Evolutionary conservation across 257 asterid genomes (phyloP).

Genomic region (Petunia axillaris): DNA sequence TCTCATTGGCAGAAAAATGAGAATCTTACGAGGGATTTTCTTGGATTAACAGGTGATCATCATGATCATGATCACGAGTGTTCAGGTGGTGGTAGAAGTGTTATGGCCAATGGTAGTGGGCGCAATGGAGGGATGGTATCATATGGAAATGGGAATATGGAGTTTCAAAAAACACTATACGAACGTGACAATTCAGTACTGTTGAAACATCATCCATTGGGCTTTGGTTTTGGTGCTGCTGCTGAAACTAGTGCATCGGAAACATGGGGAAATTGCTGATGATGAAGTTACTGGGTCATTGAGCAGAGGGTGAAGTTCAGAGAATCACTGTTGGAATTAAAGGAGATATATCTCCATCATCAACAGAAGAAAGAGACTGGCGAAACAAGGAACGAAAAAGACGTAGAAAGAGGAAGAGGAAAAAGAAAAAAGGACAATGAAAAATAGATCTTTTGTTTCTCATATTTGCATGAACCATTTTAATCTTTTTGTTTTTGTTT

Average conservation of each 20-base stretch:
- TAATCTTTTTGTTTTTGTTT: neutral
- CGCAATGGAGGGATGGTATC: neutral
- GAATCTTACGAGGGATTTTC: slow-evolving; percentile 70
- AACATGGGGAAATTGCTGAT: slow-evolving; percentile 66
- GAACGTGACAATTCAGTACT: slow-evolving; percentile 46
- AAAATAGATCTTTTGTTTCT: neutral
- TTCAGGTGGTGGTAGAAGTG: slow-evolving; percentile 13
- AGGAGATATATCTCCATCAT: neutral
- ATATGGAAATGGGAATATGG: neutral
- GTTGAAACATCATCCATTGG: slow-evolving; percentile 49
- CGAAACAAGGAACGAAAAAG: neutral
- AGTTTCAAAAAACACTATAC: slow-evolving; percentile 27
- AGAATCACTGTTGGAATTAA: slow-evolving; percentile 15
- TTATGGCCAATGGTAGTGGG: slow-evolving; percentile 23
- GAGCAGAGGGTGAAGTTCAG: neutral
- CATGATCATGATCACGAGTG: slow-evolving; percentile 5
- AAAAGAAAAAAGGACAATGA: neutral
- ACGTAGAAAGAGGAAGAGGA: neutral
- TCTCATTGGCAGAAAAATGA: slow-evolving; percentile 64
- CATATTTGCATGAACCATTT: slow-evolving; percentile 11
- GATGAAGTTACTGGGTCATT: neutral
- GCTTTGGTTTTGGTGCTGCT: slow-evolving; percentile 51
- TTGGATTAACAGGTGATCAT: slow-evolving; percentile 66
- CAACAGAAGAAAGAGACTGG: slow-evolving; percentile 12
- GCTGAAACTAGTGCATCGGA: slow-evolving; percentile 40